These are phyloP conservation scores for Pleurotus salmoneostramineus DNA, from an alignment of 768 basidiomycete genomes.

Conservation along the genomic window DNA sequence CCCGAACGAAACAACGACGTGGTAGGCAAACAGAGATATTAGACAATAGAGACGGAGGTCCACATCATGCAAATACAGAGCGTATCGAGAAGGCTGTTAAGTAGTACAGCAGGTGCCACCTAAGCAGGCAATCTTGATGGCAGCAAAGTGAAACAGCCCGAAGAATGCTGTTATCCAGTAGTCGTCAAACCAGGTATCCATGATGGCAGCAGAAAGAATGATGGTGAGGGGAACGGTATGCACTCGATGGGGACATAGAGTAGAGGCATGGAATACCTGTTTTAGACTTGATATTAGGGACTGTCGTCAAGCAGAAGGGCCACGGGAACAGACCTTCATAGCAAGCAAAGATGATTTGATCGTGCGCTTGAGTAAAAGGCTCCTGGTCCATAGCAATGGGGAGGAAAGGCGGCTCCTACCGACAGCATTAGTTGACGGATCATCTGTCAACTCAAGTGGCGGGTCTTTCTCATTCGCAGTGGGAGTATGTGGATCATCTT, in stretches of 20 bases:
- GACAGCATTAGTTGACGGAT: neutral
- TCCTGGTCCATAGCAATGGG: neutral
- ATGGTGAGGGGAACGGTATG: conserved; percentile 17
- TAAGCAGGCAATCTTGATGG: conserved; percentile 12
- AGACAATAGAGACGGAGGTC: too few species aligned
- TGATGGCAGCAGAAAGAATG: conserved; percentile 32
- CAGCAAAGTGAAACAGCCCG: conserved; percentile 32
- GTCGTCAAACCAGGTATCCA: conserved; percentile 43
- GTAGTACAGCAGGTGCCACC: conserved; percentile 9
- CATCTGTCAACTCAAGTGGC: neutral
- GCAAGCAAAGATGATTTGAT: conserved; percentile 9
- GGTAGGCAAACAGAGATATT: too few species aligned
- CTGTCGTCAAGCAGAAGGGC: neutral
- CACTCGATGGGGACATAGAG: conserved; percentile 18
- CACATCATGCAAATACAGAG: neutral
- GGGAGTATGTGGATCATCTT: neutral
- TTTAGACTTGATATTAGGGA: neutral
- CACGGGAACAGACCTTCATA: conserved; percentile 1
- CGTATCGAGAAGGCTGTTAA: neutral
- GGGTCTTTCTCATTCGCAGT: neutral
- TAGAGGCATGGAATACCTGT: conserved; percentile 18
- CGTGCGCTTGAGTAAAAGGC: neutral
- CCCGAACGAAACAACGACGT: too few species aligned
- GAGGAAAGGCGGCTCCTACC: neutral
- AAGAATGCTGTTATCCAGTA: conserved; percentile 32